Evolutionary conservation across 768 basidiomycete species (phyloP), one percentile per base, ranked within the genome.

Genomic region (Boletellus ananas): DNA sequence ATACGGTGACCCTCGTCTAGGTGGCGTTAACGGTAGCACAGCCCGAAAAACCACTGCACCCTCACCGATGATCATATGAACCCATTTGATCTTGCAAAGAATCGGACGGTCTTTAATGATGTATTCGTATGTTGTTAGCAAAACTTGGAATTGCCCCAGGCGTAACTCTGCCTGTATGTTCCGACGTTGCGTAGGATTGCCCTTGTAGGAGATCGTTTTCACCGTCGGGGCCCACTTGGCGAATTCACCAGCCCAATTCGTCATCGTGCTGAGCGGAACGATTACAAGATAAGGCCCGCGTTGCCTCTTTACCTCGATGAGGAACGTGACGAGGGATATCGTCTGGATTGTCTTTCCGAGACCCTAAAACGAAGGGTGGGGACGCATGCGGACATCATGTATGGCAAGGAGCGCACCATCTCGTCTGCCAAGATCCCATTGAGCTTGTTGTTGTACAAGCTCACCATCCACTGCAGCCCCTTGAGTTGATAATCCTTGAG

Each of bases 391-490:
- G 29, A 43, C 21, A 43, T 40, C 25, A 43, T n/a, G 18, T 35
- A 43, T 40, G 27, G 4, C 27, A 51, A 27, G 37, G 45, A 14
- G 63, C 74, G 48, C 47, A 84, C 87, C 94, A 95, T 94, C 72
- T 93, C 90, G 61, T 97, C 94, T 52, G 94, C 94, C 38, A 96
- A 70, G 57, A 97, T 96, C 51, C 94, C 94, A 60, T 96, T 94
- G 52, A 96, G 78, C 62, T 85, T 83, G 76, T 96, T 97, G 69
- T 97, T 96, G 69, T 94, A 96, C 72, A 96, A 76, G 69, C 88
- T 91, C 60, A 97, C 94, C 94, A 96, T 95, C 93, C 94, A 97
- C 70, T 95, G 94, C 60, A 97, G 69, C 50, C 94, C 94, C 73
- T 94, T 94, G 60, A 96, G 51, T 69, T 96, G 94, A 65, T 96